Evolutionary conservation across 2,329 filamentous ascomycete species (phyloP), one percentile per base, ranked within the genome.

Genomic region (Phoma sp.): DNA sequence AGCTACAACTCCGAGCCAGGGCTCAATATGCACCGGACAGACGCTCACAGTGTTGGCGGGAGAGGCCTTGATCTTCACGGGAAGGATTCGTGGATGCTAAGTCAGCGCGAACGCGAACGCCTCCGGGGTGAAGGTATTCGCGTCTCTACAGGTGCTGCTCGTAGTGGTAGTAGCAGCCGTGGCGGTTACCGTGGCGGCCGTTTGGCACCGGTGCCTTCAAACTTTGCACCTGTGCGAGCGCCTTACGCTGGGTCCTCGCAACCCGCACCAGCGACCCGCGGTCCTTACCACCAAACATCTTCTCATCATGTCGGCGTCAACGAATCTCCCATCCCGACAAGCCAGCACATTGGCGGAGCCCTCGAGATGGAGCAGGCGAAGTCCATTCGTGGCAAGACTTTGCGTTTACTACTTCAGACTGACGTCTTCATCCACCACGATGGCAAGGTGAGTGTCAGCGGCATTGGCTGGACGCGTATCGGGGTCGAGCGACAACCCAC

Each of bases 321-420:
- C 10, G 10, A 15, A 12, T 11, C 30, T 14, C 26, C 15, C 1
- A 15, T 43, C 14, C 47, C 52, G 2, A 33, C 30, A 20, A 47
- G 51, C 26, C 33, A 17, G 30, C 34, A 39, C 32, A 55, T 59
- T 3, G 57, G 58, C 17, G 65, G 60, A 12, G 39, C 42, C 11
- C 60, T 62, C 1, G 71, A 73, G 6, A 50, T 66, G 21, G 60
- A 66, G 12, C 67, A 73, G 50, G 67, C 67, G 2, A 64, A 65
- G 14, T 18, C 37, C 2, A 52, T 74, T 10, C 60, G 60, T 21
- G 59, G 43, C 12, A 64, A 67, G 48, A 68, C 61, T 9, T 32
- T 69, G 21, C 72, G 65, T 15, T 54, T 74, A 9, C 48, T 66
- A 2, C 64, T 74, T 4, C 67, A 70, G 32, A 53, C 58, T 4